Conservation (phyloP, 768 basidiomycete species). For the Lactarius hatsudake region DNA sequence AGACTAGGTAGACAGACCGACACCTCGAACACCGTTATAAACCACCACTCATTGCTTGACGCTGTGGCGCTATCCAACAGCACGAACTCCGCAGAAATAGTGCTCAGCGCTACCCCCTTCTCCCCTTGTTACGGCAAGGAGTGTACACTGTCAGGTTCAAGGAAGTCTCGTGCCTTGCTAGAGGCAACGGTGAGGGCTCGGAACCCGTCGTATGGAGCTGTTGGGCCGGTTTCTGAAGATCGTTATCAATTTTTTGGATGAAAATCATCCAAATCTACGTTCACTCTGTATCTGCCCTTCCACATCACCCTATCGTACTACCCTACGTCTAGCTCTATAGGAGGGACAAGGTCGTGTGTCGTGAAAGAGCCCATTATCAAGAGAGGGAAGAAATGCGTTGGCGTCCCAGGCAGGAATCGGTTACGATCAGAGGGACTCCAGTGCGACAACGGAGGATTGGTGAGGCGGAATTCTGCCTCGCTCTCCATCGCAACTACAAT, state of each 20-base stretch:
- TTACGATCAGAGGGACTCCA: too few species aligned
- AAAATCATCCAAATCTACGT: too few species aligned
- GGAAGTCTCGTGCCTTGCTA: slow-evolving; percentile 82
- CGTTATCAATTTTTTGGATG: too few species aligned
- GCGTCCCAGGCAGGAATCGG: too few species aligned
- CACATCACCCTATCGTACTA: too few species aligned
- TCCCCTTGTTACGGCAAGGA: slow-evolving; percentile 79
- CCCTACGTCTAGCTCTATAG: too few species aligned
- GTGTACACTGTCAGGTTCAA: slow-evolving; percentile 86
- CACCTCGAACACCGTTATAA: slow-evolving; percentile 67
- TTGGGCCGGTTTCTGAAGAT: slow-evolving; percentile 76
- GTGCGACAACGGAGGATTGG: too few species aligned
- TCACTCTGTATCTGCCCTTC: too few species aligned
- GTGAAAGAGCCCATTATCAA: too few species aligned
- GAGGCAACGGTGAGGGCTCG: slow-evolving; percentile 40
- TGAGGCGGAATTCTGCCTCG: background rate
- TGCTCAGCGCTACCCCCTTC: slow-evolving; percentile 50
- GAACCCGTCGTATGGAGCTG: slow-evolving; percentile 47
- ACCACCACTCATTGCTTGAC: slow-evolving; percentile 86
- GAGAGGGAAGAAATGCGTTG: too few species aligned
- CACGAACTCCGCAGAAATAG: slow-evolving; percentile 75
- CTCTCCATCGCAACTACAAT: background rate
- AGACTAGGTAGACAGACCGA: slow-evolving; percentile 91
- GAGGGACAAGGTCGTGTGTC: too few species aligned
- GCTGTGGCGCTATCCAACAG: slow-evolving; percentile 93